phyloP scores from a whole-genome alignment of 306 rosid species.

The Cicer pinnatifidum region DNA sequence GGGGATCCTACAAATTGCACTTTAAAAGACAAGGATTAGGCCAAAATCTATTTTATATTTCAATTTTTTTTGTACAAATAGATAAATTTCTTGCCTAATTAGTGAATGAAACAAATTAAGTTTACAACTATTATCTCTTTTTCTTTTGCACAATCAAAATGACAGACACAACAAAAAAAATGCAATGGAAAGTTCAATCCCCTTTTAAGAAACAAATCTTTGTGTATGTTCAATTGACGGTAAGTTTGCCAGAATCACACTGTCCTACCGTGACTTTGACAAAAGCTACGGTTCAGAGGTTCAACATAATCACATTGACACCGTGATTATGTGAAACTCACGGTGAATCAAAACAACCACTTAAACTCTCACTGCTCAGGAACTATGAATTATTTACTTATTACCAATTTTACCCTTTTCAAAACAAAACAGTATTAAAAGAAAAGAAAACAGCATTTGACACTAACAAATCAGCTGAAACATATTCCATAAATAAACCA shows the following conservation, averaged over 20 bases:
- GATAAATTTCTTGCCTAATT: not conserved
- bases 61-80: not conserved
- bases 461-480: not conserved
- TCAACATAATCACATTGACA: not conserved
- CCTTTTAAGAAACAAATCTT: constrained; percentile 22
- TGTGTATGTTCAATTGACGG: not conserved
- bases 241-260: not conserved
- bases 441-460: constrained; percentile 15
- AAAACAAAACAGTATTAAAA: not conserved
- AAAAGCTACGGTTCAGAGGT: not conserved
- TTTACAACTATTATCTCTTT: not conserved
- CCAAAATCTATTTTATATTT: not conserved
- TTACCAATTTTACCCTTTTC: not conserved
- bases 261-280: not conserved
- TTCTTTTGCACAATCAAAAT: constrained; percentile 6
- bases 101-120: constrained; percentile 1
- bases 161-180: constrained; percentile 9
- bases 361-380: too few species aligned
- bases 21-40: constrained; percentile 3
- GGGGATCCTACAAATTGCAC: not conserved
- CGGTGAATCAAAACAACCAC: not conserved
- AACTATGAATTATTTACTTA: not conserved
- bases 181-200: constrained; percentile 24
- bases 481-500: not conserved
- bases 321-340: not conserved